Evolutionary conservation across 2,329 filamentous ascomycete species (phyloP), one percentile per base, ranked within the genome.

Genomic region (Hypoxylon sp.): DNA sequence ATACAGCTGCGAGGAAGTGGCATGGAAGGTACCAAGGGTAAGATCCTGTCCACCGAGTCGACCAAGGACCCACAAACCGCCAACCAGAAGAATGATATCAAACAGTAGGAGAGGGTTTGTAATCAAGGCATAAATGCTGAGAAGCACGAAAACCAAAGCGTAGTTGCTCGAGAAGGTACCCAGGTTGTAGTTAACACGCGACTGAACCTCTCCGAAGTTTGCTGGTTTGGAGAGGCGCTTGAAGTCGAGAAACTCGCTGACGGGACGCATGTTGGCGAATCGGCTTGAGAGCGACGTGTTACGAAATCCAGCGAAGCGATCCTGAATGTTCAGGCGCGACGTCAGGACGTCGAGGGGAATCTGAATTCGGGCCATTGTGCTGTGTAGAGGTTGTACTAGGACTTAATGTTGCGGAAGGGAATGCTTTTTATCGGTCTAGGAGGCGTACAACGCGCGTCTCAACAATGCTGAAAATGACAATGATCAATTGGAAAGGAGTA

Each of bases 141-240:
- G 91, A 91, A 99, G 97, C 75, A 92, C 86, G 79, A 98, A 97
- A 75, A 98, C 89, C 71, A 92, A 91, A 74, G 92, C 91, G 87
- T 99, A 99, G 86, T 99, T 99, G 91, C 93, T 98, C 69, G 94
- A 97, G 86, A 97, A 99, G 85, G 98, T 92, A 80, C 92, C 90
- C 72, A 99, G 84, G 82, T 99, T 99, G 90, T 98, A 98, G 86
- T 97, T 97, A 83, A 97, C 90, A 72, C 95, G 90, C 75, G 91
- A 94, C 82, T 98, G 95, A 71, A 93, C 89, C 81, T 98, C 94
- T 72, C 84, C 85, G 76, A 98, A 98, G 84, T 97, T 97, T 78
- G 88, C 89, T 28, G 96, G 96, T 85, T 98, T 99, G 73, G 93
- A 97, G 62, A 99, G 77, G 74, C 94, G 93, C 89, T 98, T 98